These are phyloP conservation scores for Ophiocordyceps camponoti-leonardi DNA, from an alignment of 2,329 filamentous ascomycete genomes.

Conservation along the genomic window DNA sequence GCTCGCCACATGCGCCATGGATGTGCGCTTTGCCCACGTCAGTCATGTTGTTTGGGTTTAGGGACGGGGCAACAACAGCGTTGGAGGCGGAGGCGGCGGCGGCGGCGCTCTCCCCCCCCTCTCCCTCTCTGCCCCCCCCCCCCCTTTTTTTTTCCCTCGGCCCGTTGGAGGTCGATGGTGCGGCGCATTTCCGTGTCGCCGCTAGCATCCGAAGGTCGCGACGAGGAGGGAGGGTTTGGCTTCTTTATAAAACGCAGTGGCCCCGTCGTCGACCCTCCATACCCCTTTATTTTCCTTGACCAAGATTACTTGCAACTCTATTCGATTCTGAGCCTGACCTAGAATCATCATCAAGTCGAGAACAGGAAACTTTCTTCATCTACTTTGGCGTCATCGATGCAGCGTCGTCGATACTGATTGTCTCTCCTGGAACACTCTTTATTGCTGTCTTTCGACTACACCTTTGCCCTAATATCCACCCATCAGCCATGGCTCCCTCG, in stretches of 20 bases:
- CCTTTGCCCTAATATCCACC: background rate
- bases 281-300: background rate
- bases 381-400: too few species aligned
- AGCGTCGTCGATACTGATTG: too few species aligned
- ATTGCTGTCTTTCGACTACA: too few species aligned
- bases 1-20: background rate
- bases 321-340: too few species aligned
- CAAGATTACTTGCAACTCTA: too few species aligned
- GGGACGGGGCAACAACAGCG: background rate
- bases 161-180: slow-evolving; percentile 6
- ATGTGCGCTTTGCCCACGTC: background rate
- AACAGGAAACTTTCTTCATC: too few species aligned
- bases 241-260: background rate
- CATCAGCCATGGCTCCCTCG: slow-evolving; percentile 22
- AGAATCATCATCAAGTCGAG: too few species aligned
- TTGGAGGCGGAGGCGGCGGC: background rate
- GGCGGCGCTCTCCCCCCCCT: too few species aligned
- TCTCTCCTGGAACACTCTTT: too few species aligned
- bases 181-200: slow-evolving; percentile 6
- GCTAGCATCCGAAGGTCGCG: background rate
- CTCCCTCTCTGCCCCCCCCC: background rate
- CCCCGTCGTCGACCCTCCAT: background rate
- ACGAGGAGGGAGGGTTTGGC: background rate
- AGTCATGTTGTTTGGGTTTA: background rate
- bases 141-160: slow-evolving; percentile 1